Evolutionary conservation across 169 alveolate genomes (phyloP), one percentile per base, ranked within the genome.

Genomic region (Eimeria falciformis): DNA sequence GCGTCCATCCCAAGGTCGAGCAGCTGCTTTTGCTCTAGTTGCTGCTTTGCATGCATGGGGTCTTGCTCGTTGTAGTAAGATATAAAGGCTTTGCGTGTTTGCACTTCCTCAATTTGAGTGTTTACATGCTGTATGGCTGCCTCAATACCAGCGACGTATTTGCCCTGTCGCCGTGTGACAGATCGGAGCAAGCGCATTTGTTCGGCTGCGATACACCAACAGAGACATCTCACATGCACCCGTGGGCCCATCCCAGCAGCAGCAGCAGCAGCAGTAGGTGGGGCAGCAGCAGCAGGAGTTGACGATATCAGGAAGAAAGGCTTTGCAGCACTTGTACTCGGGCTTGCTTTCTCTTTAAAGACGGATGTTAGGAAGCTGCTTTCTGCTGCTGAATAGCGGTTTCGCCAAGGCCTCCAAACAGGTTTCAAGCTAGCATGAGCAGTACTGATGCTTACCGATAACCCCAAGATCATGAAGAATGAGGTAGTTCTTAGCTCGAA

Each of bases 41-140:
- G 73, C 73, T 79, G 89, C 73, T 62, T 79, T 33, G 89, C 73
- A 53, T 79, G 73, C 89, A 79, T 53, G 9, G 89, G 89, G 73
- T 79, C 89, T 33, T 79, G 89, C 14, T 50, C 75, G 29, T 21
- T 2, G 75, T 79, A 79, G 56, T 29, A 29, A 53, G 89, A 53
- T 53, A 79, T 50, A 27, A 79, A 79, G 75, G 69, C 89, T 45
- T 79, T 79, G 50, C 89, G 18, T 55, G 89, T 62, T 62, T 79
- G 75, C 75, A 79, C 89, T 62, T 79, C 89, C n/a, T 79, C 89
- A 65, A 79, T 79, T 37, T 79, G 89, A 21, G 33, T 56, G 89
- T 79, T 79, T 62, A 79, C 89, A 33, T 79, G 75, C 23, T 79
- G 89, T 25, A 79, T 79, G 75, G 89, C 89, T n/a, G 89, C 73